These are phyloP conservation scores for Russula brevipes DNA, from an alignment of 768 basidiomycete species.

Conservation along the genomic window DNA sequence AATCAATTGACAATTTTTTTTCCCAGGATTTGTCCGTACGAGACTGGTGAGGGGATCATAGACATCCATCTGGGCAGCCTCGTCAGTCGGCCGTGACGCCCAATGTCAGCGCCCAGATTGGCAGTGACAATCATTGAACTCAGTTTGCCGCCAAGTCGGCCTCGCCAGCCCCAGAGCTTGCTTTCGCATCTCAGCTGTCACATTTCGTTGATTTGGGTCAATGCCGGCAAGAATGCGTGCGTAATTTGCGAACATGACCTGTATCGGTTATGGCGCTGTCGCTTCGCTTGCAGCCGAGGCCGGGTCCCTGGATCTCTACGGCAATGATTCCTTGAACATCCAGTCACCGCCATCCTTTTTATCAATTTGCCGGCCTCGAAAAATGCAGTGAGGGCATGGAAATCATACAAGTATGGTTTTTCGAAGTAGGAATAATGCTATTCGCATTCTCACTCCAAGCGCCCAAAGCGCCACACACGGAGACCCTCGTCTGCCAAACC, in stretches of 20 bases:
- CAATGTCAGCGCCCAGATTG: conserved; percentile 21
- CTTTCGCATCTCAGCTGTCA: conserved; percentile 19
- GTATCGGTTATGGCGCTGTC: conserved; percentile 3
- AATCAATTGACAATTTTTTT: background rate
- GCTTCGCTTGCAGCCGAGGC: conserved; percentile 14
- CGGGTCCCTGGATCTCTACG: conserved; percentile 3
- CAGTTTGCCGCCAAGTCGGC: conserved; percentile 22
- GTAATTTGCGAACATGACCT: conserved; percentile 8
- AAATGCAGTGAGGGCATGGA: background rate
- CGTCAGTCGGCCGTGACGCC: background rate
- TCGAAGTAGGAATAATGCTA: background rate
- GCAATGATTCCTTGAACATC: background rate
- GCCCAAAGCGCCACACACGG: conserved; percentile 21
- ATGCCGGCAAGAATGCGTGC: conserved; percentile 15
- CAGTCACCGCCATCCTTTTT: background rate
- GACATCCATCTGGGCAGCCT: background rate
- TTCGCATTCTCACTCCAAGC: conserved; percentile 13
- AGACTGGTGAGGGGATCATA: background rate
- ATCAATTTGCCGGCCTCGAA: background rate
- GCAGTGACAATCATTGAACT: conserved; percentile 24
- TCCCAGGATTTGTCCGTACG: background rate
- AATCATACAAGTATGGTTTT: background rate
- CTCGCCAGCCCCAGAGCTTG: background rate
- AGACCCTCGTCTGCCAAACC: conserved; percentile 24
- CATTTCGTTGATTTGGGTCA: background rate